Evolutionary conservation across 192 early-diverging fungal genomes (phyloP).

Genomic region (Umbelopsis ramanniana): DNA sequence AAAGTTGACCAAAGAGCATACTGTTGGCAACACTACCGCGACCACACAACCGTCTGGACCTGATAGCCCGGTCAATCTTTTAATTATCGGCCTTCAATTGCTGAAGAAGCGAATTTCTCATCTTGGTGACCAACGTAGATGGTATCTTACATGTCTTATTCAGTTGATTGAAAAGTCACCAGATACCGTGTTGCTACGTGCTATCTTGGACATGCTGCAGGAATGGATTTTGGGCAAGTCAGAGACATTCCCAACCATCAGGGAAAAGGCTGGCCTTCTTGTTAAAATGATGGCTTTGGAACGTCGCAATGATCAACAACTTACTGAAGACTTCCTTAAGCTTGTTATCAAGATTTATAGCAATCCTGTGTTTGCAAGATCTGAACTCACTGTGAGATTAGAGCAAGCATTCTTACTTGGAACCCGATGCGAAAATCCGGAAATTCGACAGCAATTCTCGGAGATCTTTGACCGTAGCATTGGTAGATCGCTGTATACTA

Average conservation of each 20-base stretch:
- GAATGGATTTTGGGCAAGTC: conserved; percentile 84
- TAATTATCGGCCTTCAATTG: conserved; percentile 58
- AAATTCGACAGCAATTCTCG: conserved; percentile 79
- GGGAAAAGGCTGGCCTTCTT: conserved; percentile 95
- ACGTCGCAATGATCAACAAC: conserved; percentile 61
- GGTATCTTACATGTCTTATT: conserved; percentile 79
- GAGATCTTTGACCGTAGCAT: conserved; percentile 83
- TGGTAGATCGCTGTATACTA: conserved; percentile 63
- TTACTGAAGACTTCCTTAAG: conserved; percentile 85
- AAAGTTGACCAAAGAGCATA: conserved; percentile 86
- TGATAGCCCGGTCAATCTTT: conserved; percentile 55
- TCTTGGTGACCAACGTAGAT: conserved; percentile 84
- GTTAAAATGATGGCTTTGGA: conserved; percentile 91
- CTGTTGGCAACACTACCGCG: conserved; percentile 41
- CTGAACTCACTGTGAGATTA: conserved; percentile 91
- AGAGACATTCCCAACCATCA: conserved; percentile 93
- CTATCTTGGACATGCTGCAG: conserved; percentile 81
- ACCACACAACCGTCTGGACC: conserved; percentile 39
- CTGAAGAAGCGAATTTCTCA: conserved; percentile 65
- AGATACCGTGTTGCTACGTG: conserved; percentile 71
- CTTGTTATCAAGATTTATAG: conserved; percentile 94
- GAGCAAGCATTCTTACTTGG: conserved; percentile 96
- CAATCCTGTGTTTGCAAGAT: conserved; percentile 77
- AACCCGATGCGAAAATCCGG: conserved; percentile 78
- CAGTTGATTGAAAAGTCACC: conserved; percentile 86